These are phyloP conservation scores for Candida sojae DNA, from an alignment of 1,139 yeast genomes.

Conservation along the genomic window DNA sequence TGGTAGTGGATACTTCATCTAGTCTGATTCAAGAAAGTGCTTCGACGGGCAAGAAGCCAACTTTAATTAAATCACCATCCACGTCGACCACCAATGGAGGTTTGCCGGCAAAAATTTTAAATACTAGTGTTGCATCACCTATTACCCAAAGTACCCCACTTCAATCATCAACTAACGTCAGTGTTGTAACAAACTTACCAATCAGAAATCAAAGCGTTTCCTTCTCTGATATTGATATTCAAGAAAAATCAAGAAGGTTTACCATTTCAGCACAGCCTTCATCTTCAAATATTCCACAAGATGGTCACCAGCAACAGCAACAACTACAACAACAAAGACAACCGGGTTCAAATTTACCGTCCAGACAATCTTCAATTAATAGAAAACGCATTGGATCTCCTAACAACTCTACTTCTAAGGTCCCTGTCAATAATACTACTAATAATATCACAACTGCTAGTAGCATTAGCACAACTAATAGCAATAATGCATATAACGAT, in stretches of 20 bases:
- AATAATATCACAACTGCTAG: background rate
- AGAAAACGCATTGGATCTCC: constrained; percentile 9
- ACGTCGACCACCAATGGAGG: background rate
- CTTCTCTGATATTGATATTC: constrained; percentile 39
- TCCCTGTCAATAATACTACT: background rate
- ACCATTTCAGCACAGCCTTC: constrained; percentile 51
- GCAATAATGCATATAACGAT: constrained; percentile 8
- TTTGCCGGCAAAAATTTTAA: constrained; percentile 4
- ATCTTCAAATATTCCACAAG: constrained; percentile 19
- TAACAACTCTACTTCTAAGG: background rate
- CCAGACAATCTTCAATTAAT: constrained; percentile 14
- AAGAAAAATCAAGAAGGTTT: constrained; percentile 44
- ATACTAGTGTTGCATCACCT: constrained; percentile 1
- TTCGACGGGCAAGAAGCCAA: background rate
- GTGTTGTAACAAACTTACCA: constrained; percentile 6
- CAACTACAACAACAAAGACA: constrained; percentile 3
- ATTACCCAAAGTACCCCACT: constrained; percentile 7
- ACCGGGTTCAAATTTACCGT: constrained; percentile 9
- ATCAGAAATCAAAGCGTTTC: constrained; percentile 32
- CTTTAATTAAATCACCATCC: background rate
- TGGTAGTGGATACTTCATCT: background rate
- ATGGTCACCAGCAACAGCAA: constrained; percentile 7
- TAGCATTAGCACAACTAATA: background rate
- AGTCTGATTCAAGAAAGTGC: background rate
- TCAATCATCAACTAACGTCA: constrained; percentile 6